Evolutionary conservation across 179 eudicot species (phyloP), one percentile per base, ranked within the genome.

Genomic region (Gypsophila paniculata): DNA sequence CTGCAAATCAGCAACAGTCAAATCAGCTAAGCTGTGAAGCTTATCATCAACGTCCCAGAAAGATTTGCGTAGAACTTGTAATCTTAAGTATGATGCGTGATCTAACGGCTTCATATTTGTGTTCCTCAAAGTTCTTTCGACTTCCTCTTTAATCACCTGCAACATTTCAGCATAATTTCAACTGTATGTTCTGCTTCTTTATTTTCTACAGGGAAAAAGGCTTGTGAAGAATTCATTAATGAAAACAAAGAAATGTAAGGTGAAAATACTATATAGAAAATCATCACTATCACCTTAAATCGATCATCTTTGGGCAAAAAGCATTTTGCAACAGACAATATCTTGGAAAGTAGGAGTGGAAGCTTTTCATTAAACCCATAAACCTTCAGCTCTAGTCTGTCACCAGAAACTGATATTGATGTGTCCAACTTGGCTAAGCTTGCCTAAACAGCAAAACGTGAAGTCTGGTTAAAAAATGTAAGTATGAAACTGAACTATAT

Each of bases 341-440:
- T 80, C 86, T 89, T 91, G 26, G 89, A 79, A 74, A 94, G 74
- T 62, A 94, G 86, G 73, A 86, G 85, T 46, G 89, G 87, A 76
- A 94, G 96, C 81, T 91, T 94, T 80, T 94, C 96, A 83, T 85
- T 91, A 82, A 89, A 94, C 38, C 99, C 99, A 76, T 90, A 89
- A 54, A 94, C 83, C 91, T 88, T 94, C 29, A 94, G 81, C 86
- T 94, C 96, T 71, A 94, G 85, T 82, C 86, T 87, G 79, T 94
- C 99, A 42, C 96, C 82, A 65, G 69, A 77, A 73, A 91, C 73
- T 65, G 97, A 91, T 72, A 94, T 85, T 61, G 97, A 94, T 66
- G 96, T 91, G 72, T 94, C 99, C 73, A 94, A 75, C 87, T 94
- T 94, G 13, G 99, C 97, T 63, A 94, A 80, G 79, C 96, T 87